Conservation (phyloP, 2,329 filamentous ascomycete species). For the Trichoderma sp. region DNA sequence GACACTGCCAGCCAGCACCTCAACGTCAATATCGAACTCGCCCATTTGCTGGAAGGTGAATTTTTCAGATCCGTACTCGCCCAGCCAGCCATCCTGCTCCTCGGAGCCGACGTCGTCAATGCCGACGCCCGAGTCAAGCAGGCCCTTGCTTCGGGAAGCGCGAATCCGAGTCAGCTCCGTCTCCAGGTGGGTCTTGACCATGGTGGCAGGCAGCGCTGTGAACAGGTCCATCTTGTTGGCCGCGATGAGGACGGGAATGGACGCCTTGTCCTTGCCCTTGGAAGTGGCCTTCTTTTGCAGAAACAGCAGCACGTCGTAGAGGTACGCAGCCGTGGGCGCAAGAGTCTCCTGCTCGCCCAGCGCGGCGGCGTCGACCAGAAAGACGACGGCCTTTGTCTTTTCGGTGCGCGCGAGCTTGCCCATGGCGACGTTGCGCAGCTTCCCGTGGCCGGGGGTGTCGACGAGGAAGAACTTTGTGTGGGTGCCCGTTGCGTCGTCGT, state of each 20-base stretch:
- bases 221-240: slow-evolving; percentile 97
- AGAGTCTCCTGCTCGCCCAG: slow-evolving; percentile 62
- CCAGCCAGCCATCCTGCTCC: slow-evolving; percentile 83
- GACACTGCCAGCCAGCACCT: slow-evolving; percentile 75
- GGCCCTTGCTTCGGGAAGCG: slow-evolving; percentile 72
- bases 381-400: slow-evolving; percentile 73
- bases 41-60: slow-evolving; percentile 83
- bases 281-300: slow-evolving; percentile 72
- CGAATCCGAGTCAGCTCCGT: slow-evolving; percentile 78
- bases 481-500: slow-evolving; percentile 54
- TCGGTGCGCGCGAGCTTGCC: slow-evolving; percentile 46
- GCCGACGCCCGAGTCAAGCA: slow-evolving; percentile 79
- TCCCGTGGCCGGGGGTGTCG: slow-evolving; percentile 95
- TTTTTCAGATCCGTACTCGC: slow-evolving; percentile 72
- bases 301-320: slow-evolving; percentile 83
- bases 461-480: slow-evolving; percentile 74
- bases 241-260: slow-evolving; percentile 76
- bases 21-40: slow-evolving; percentile 78
- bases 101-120: slow-evolving; percentile 60
- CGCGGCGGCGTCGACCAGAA: slow-evolving; percentile 81
- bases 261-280: slow-evolving; percentile 35
- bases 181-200: slow-evolving; percentile 77
- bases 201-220: slow-evolving; percentile 77
- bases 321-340: slow-evolving; percentile 74
- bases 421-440: slow-evolving; percentile 74